These are phyloP conservation scores for Penicillium occitanis DNA, from an alignment of 2,329 filamentous ascomycete species.

Conservation along the genomic window DNA sequence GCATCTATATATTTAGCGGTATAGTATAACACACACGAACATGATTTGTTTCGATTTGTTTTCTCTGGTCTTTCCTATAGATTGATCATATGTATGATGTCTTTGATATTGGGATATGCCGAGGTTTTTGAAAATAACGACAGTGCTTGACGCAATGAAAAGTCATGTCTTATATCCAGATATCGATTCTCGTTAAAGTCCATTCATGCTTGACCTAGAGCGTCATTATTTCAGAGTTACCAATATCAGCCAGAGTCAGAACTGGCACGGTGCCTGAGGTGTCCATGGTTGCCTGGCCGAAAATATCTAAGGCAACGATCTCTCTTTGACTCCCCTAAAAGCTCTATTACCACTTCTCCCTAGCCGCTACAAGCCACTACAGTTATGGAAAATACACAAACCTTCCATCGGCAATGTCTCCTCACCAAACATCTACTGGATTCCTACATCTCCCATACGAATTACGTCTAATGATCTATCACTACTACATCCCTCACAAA, in stretches of 20 bases:
- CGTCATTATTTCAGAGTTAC: too few relatives aligned
- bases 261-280: neutral
- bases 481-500: neutral
- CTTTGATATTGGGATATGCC: neutral
- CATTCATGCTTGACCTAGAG: too few relatives aligned
- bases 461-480: neutral
- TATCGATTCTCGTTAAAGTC: neutral
- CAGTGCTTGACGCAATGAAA: neutral
- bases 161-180: neutral
- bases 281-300: neutral
- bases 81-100: neutral
- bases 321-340: neutral
- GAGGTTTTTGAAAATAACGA: neutral
- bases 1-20: neutral
- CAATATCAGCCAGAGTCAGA: neutral
- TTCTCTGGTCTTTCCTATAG: neutral
- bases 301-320: neutral
- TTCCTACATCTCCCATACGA: neutral
- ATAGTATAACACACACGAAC: neutral
- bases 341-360: neutral
- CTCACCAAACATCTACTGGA: neutral
- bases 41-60: neutral
- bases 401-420: neutral
- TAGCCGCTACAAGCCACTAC: neutral
- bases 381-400: neutral